Evolutionary conservation across 1,284 basidiomycete species (phyloP).

Genomic region (Leccinum solheimii): DNA sequence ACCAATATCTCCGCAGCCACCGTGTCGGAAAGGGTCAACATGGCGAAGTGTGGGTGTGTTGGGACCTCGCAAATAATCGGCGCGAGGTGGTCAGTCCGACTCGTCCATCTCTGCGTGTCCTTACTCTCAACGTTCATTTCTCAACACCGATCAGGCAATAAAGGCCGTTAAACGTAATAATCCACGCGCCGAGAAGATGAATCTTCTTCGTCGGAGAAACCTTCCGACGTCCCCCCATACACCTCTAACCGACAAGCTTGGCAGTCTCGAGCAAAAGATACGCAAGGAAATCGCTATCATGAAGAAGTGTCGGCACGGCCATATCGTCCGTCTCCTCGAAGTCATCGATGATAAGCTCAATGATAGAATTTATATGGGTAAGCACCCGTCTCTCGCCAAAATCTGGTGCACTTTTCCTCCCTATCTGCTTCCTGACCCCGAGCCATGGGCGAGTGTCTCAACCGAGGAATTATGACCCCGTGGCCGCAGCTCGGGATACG

Average conservation of each 20-base stretch:
- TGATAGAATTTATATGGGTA: conserved; percentile 93
- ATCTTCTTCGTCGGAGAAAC: conserved; percentile 56
- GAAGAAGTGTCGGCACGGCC: conserved; percentile 92
- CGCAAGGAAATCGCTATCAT: conserved; percentile 95
- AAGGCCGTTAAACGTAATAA: conserved; percentile 75
- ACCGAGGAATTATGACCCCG: conserved; percentile 34
- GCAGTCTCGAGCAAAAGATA: conserved; percentile 79
- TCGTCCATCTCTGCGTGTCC: conserved; percentile 6
- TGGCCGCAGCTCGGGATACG: conserved; percentile 33
- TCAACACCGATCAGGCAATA: conserved; percentile 61
- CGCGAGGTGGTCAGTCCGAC: conserved; percentile 41
- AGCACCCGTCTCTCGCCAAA: conserved; percentile 36
- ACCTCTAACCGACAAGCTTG: conserved; percentile 58
- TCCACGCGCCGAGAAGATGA: conserved; percentile 54
- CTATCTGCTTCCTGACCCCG: conserved; percentile 26
- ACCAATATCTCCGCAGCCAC: conserved; percentile 73
- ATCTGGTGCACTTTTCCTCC: conserved; percentile 15
- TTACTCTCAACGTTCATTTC: conserved; percentile 10
- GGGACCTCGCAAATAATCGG: conserved; percentile 49
- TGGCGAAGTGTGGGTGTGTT: conserved; percentile 75
- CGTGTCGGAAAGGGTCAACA: conserved; percentile 81
- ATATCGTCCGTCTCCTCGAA: conserved; percentile 90
- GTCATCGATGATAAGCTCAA: conserved; percentile 93
- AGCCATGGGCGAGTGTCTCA: conserved; percentile 20
- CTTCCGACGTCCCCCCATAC: conserved; percentile 54